Evolutionary conservation across 495 filamentous ascomycete species (phyloP).

Genomic region (Acidomyces sp.): DNA sequence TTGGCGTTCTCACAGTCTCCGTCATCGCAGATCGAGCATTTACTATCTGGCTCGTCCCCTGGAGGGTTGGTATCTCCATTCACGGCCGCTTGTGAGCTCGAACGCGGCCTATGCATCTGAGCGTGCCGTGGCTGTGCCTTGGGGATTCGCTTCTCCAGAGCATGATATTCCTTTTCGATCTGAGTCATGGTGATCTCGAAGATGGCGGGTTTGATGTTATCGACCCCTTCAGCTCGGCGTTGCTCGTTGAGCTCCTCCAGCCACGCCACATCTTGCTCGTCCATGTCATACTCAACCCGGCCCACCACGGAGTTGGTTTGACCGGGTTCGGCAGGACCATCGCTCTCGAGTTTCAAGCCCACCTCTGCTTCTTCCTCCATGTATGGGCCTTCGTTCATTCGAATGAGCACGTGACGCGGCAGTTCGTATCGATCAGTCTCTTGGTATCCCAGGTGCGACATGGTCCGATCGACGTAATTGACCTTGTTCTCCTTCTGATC

Average conservation of each 20-base stretch:
- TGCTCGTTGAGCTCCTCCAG: constrained; percentile 69
- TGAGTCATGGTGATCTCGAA: constrained; percentile 98
- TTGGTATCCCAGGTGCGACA: constrained; percentile 91
- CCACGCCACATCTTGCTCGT: constrained; percentile 97
- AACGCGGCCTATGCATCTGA: constrained; percentile 77
- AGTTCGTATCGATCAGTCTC: constrained; percentile 77
- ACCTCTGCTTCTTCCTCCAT: constrained; percentile 75
- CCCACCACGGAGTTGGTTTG: constrained; percentile 39
- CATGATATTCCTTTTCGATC: constrained; percentile 97
- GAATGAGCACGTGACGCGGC: constrained; percentile 63
- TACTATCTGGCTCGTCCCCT: constrained; percentile 91
- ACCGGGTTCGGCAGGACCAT: constrained; percentile 44
- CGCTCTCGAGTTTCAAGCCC: constrained; percentile 40
- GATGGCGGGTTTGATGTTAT: constrained; percentile 75
- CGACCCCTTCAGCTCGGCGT: constrained; percentile 55
- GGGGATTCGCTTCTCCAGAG: constrained; percentile 84
- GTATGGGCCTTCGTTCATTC: constrained; percentile 52
- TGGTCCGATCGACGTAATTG: constrained; percentile 74
- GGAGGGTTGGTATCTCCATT: constrained; percentile 71
- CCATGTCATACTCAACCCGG: constrained; percentile 97
- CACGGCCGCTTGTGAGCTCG: constrained; percentile 81
- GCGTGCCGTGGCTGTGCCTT: constrained; percentile 92
- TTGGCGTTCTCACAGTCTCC: constrained; percentile 99
- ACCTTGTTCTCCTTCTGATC: constrained; percentile 43
- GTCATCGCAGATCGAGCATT: constrained; percentile 95